Base-by-base conservation (phyloP, 1,284 basidiomycete genomes). In the Apiotrichum montevideense region DNA sequence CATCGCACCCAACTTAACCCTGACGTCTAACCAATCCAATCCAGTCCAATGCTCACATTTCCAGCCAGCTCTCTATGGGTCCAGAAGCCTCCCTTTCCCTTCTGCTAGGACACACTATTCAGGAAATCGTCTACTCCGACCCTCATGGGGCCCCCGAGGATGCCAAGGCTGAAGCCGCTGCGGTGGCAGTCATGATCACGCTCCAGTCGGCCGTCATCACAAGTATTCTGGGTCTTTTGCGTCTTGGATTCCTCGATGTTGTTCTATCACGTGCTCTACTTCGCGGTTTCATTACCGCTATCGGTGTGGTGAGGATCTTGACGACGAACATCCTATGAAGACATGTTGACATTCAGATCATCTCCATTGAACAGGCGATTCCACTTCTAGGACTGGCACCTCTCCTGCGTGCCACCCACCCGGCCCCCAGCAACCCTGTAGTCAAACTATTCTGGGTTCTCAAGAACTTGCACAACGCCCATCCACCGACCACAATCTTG, bases 191-290 rank as follows among this genome's bases (percentile, higher is more conserved):
- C 33, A 82, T 89, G 10, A 87, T 91, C 54, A 88, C 89, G 0
- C 82, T 94, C 52, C 89, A 93, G 79, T 87, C 86, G 57, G 92
- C 92, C n/a, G 66, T 93, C 34, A 87, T 97, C 64, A 87, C 90
- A 1, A 90, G 90, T 64, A 71, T 88, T 9, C 81, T 97, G 37
- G 93, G 93, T 6, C 83, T 96, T 59, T 85, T 95, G 68, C 83
- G 92, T 15, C 80, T 97, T 1, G 93, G 93, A 1, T 97, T 97
- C 76, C 84, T 97, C 52, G 93, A 97, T 72, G 93, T 96, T 14
- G 87, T 97, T 3, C 82, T 97, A n/a, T 90, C 87, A 62, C 84
- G 90, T 56, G 90, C 93, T 5, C 70, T 79, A 6, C 80, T 97
- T 41, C 83, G 90, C 41, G 93, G 93, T 6, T 97, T 96, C 73